A percentile compares a stretch with the other conserved stretches of the same genome.
phyloP scores from a whole-genome alignment of 371 early-diverging fungal species.

The Saksenaea oblongispora region DNA sequence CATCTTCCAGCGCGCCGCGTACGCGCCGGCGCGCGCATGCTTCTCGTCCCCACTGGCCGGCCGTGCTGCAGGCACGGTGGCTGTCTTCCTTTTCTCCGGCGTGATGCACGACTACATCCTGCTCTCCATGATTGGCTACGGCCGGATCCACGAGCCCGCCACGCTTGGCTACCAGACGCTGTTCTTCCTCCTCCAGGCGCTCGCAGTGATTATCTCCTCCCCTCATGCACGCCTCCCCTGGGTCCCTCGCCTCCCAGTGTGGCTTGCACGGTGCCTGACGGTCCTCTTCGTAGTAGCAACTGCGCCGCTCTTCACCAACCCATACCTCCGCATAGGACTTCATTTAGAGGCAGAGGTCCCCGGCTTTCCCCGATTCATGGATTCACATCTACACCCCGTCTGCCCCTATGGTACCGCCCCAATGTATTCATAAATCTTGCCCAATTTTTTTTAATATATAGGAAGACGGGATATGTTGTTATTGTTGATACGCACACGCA shows the following conservation, averaged over 20 bases:
- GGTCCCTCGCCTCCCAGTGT: conserved; percentile 11
- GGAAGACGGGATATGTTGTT: background rate
- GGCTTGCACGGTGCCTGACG: conserved; percentile 25
- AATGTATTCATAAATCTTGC: background rate
- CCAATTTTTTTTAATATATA: too few relatives aligned
- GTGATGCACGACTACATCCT: conserved; percentile 44
- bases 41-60: conserved; percentile 13
- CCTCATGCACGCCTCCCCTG: background rate
- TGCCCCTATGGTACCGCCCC: conserved; percentile 28
- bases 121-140: conserved; percentile 24
- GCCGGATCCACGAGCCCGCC: conserved; percentile 11
- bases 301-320: conserved; percentile 35
- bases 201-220: conserved; percentile 12
- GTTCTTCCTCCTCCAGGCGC: conserved; percentile 34
- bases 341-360: conserved; percentile 29
- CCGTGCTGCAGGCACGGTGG: conserved; percentile 20
- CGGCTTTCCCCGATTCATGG: conserved; percentile 33
- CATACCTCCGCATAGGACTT: conserved; percentile 31
- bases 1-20: conserved; percentile 28
- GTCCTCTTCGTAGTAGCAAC: conserved; percentile 27
- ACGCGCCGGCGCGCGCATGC: conserved; percentile 20
- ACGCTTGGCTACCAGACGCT: conserved; percentile 26
- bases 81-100: conserved; percentile 33
- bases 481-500: too few relatives aligned
- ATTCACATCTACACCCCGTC: conserved; percentile 15